A percentile compares a stretch with the other conserved stretches of the same genome.
Evolutionary conservation across 805 yeast species (phyloP).

Genomic region (Candida railenensis): DNA sequence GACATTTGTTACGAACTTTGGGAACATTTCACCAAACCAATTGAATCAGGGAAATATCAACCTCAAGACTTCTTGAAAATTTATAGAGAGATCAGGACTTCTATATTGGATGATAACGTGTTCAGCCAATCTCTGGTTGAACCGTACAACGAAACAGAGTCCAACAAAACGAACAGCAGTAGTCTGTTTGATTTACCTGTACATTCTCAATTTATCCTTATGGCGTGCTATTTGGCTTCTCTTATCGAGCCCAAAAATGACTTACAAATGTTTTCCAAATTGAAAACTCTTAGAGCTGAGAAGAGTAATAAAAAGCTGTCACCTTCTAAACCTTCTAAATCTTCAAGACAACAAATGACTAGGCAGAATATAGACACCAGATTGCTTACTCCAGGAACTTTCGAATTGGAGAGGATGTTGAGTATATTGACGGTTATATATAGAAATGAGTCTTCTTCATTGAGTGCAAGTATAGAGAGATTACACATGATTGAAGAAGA

Average conservation of each 20-base stretch:
- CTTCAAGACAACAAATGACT: constrained; percentile 29
- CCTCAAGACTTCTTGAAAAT: constrained; percentile 32
- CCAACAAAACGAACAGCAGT: constrained; percentile 15
- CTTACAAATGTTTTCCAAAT: constrained; percentile 63
- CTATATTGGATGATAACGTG: constrained; percentile 27
- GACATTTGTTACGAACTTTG: constrained; percentile 33
- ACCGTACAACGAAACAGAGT: constrained; percentile 25
- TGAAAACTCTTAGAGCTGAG: constrained; percentile 34
- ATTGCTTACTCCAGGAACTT: constrained; percentile 66
- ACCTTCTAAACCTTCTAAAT: constrained; percentile 8
- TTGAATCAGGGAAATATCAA: constrained; percentile 18
- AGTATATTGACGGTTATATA: constrained; percentile 78
- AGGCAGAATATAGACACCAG: constrained; percentile 56
- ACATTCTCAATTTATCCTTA: constrained; percentile 66
- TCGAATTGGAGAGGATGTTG: constrained; percentile 74
- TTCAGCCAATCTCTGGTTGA: constrained; percentile 28
- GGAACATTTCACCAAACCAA: constrained; percentile 30
- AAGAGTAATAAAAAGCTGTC: constrained; percentile 18
- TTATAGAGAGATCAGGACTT: constrained; percentile 28
- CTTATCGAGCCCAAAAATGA: constrained; percentile 71
- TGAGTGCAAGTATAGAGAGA: constrained; percentile 22
- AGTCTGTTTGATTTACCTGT: constrained; percentile 49
- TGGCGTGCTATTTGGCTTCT: constrained; percentile 84
- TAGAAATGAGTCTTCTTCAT: constrained; percentile 35
- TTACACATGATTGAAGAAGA: constrained; percentile 34